Evolutionary conservation across 2,329 filamentous ascomycete species (phyloP), one percentile per base, ranked within the genome.

Genomic region (Colletotrichum abscissum): DNA sequence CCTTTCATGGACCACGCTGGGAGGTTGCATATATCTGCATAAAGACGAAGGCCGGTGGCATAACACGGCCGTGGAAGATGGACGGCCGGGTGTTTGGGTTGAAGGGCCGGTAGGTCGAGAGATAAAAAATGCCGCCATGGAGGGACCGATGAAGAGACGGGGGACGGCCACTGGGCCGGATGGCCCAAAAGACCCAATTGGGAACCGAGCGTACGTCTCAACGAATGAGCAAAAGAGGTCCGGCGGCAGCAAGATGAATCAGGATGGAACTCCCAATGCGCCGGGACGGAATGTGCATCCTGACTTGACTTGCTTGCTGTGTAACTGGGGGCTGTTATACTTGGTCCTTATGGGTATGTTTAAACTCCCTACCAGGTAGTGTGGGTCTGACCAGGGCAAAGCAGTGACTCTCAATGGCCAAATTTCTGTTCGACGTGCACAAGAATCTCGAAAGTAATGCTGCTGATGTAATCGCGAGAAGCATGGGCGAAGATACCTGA

Each of bases 161-260:
- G 38, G 56, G 35, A 30, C 52, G 56, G 58, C 22, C 12, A 70
- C 54, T 70, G 60, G 62, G 70, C 56, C 67, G 70, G 67, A 42
- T 49, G 35, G 60, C 67, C 55, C 46, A 73, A 66, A 73, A 65
- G 60, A 46, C 35, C 46, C 67, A 62, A 66, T 26, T 24, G 19
- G 67, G 60, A 70, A 54, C 55, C 35, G 60, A 73, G 60, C 5
- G 67, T 65, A 67, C 66, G 55, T 64, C 63, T 70, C 55, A 69
- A 67, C 70, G 55, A 60, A 56, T 65, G 28, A 22, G 46, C 26
- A 54, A 52, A 46, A 59, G 46, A 54, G 52, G 69, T 3, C 69
- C 30, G 38, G 30, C 56, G 35, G 67, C 60, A 62, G 67, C 22
- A 57, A 62, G 55, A 19, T 26, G 46, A 67, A 52, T 54, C 69